Evolutionary conservation across 331 rosid species (phyloP).

Genomic region (Pyrus hybrid): DNA sequence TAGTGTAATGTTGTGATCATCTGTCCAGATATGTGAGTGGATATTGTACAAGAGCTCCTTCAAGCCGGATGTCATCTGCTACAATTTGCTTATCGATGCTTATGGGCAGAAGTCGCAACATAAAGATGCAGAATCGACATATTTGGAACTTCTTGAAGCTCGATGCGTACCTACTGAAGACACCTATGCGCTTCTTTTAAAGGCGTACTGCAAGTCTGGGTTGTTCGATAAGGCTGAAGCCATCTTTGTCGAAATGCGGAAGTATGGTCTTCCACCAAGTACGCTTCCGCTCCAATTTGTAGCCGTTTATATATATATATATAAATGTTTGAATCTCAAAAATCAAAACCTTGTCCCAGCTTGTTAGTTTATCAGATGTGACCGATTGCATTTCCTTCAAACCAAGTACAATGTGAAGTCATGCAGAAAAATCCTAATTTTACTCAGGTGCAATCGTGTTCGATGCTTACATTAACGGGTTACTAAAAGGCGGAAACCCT

Average conservation of each 20-base stretch:
- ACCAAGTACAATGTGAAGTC: slow-evolving; percentile 2
- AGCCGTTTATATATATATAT: background rate
- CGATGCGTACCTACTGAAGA: slow-evolving; percentile 83
- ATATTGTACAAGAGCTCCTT: slow-evolving; percentile 68
- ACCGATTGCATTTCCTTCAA: background rate
- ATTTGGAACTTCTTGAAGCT: slow-evolving; percentile 74
- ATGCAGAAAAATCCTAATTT: slow-evolving; percentile 4
- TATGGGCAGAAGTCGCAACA: slow-evolving; percentile 60
- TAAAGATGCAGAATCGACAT: slow-evolving; percentile 72
- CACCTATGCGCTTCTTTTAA: slow-evolving; percentile 85
- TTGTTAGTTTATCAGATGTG: background rate
- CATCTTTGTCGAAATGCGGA: slow-evolving; percentile 71
- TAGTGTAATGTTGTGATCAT: slow-evolving; percentile 7
- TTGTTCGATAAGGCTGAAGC: slow-evolving; percentile 74
- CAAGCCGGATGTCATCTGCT: slow-evolving; percentile 79
- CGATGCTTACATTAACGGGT: slow-evolving; percentile 78
- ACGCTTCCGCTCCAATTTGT: slow-evolving; percentile 22
- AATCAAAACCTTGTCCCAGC: background rate
- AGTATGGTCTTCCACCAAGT: slow-evolving; percentile 67
- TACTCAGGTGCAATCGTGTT: slow-evolving; percentile 68
- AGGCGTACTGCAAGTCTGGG: slow-evolving; percentile 76
- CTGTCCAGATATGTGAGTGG: slow-evolving; percentile 81
- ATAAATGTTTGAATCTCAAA: background rate
- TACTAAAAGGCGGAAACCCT: slow-evolving; percentile 61
- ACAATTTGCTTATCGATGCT: slow-evolving; percentile 86